phyloP scores from a whole-genome alignment of 228 moss, liverwort and hornwort genomes.

The Sphagnum magellanicum region DNA sequence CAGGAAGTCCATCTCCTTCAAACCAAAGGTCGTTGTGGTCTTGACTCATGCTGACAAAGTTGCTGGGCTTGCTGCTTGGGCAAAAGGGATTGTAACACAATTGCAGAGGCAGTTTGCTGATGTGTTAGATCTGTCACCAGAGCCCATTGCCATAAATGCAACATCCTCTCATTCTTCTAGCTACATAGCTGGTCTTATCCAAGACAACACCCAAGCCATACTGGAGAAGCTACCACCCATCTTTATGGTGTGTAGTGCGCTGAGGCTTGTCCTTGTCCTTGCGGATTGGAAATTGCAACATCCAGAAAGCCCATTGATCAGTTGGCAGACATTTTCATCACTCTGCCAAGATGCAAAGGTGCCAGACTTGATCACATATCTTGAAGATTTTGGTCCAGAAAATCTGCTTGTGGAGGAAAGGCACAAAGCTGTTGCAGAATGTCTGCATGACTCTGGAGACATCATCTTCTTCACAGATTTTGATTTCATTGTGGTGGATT shows the following conservation, averaged over 20 bases:
- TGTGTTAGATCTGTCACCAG: neutral
- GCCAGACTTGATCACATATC: neutral
- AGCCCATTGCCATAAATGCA: neutral
- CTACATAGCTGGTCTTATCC: neutral
- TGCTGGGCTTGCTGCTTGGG: neutral
- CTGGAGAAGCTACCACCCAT: neutral
- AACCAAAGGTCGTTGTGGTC: neutral
- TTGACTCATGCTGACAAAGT: neutral
- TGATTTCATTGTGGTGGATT: conserved; percentile 1
- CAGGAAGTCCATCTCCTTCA: neutral
- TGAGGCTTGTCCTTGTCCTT: neutral
- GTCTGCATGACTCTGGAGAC: conserved; percentile 6
- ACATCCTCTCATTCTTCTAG: neutral
- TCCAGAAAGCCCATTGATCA: neutral
- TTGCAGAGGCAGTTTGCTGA: neutral
- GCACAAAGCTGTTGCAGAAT: neutral
- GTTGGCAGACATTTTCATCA: neutral
- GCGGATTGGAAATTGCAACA: neutral
- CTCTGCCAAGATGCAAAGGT: neutral
- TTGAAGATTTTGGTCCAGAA: neutral
- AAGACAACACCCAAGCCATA: neutral
- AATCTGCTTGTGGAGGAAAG: neutral
- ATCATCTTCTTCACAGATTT: conserved; percentile 4
- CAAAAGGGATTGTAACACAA: neutral
- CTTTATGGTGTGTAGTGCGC: neutral